These are phyloP conservation scores for Populus hybrid DNA, from an alignment of 441 rosid species.

Conservation along the genomic window DNA sequence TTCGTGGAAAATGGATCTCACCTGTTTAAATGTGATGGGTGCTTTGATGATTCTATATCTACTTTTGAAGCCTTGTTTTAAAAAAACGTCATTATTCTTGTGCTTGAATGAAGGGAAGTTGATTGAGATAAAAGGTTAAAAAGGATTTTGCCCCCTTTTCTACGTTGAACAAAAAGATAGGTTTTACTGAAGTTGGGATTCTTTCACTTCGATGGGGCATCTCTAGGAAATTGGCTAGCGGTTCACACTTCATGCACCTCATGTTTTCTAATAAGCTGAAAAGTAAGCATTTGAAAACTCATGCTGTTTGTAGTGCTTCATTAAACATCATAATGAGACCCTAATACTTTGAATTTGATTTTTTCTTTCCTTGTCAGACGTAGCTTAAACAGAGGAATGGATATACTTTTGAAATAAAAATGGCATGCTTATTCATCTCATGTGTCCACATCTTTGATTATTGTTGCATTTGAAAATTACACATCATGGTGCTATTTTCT, in stretches of 20 bases:
- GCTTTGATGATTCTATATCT: neutral
- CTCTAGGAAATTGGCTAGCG: neutral
- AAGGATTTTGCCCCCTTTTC: neutral
- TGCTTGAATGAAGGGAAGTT: neutral
- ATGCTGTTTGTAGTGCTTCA: neutral
- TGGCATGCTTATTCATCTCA: neutral
- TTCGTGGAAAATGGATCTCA: neutral
- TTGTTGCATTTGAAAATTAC: neutral
- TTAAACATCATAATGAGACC: neutral
- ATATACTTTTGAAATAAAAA: neutral
- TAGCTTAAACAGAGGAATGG: neutral
- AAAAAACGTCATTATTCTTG: neutral
- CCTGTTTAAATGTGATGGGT: neutral
- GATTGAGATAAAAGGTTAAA: neutral
- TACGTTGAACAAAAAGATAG: neutral
- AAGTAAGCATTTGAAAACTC: neutral
- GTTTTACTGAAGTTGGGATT: neutral
- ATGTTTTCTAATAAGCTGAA: neutral
- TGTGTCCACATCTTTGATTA: neutral
- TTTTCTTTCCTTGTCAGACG: neutral
- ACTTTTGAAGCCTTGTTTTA: neutral
- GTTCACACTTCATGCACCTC: neutral
- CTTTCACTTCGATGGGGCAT: neutral
- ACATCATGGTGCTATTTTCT: neutral
- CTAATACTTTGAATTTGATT: neutral